Evolutionary conservation across 2,329 filamentous ascomycete species (phyloP).

Genomic region (Cordyceps cateniannulata): DNA sequence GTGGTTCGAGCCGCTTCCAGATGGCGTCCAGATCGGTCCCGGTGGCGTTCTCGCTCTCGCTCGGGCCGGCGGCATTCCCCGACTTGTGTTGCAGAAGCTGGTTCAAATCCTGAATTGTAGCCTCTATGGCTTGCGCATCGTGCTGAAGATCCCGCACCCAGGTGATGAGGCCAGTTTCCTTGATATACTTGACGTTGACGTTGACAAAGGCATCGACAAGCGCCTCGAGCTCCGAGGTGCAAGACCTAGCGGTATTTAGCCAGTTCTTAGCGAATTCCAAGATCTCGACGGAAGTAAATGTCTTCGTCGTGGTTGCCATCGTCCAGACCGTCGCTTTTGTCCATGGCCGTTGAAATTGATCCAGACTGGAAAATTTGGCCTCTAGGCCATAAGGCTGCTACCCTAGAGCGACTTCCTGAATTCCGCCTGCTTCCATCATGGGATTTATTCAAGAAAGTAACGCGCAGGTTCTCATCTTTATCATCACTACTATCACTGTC

Average conservation of each 20-base stretch:
- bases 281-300: neutral
- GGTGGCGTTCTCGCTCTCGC: neutral
- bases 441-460: too few species aligned
- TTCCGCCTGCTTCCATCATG: too few species aligned
- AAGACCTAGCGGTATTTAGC: slow-evolving; percentile 11
- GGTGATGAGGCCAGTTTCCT: slow-evolving; percentile 18
- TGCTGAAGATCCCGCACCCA: slow-evolving; percentile 18
- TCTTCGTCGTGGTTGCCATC: neutral
- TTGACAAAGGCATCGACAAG: slow-evolving; percentile 13
- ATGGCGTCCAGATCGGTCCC: slow-evolving; percentile 14
- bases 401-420: too few species aligned
- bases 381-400: too few species aligned
- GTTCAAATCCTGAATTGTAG: slow-evolving; percentile 13
- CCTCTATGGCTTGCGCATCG: slow-evolving; percentile 15
- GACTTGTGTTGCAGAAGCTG: neutral
- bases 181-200: slow-evolving; percentile 10
- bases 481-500: too few species aligned
- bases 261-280: slow-evolving; percentile 12
- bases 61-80: neutral
- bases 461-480: too few species aligned
- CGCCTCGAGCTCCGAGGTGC: slow-evolving; percentile 17
- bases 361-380: too few species aligned
- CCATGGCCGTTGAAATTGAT: too few species aligned
- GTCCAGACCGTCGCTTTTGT: neutral
- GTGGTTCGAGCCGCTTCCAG: slow-evolving; percentile 20